Base-by-base conservation (phyloP, 345 rosid genomes). In the Geranium rotundifolium region DNA sequence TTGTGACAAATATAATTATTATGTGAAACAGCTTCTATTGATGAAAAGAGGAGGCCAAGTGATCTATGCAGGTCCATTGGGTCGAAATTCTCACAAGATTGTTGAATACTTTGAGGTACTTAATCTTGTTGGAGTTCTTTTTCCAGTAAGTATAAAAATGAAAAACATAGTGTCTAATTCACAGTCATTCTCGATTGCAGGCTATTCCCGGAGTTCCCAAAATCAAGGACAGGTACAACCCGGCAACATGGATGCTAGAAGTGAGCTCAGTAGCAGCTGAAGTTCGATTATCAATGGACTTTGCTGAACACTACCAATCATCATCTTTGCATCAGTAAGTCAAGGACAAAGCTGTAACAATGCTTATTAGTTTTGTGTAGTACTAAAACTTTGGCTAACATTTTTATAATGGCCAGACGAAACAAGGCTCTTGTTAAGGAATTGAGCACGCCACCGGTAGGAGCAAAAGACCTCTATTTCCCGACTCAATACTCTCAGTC, bases 41-140 rank as follows among this genome's bases (percentile, higher is more conserved):
- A 77, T 82, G 86, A 82, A 82, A 66, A 75, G 84, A 72, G 86
- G 86, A 46, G 86, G 86, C 30, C 78, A 80, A 60, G 73, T 71
- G 29, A 82, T 79, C 59, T 79, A 79, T 67, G 59, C 77, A 19
- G 84, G 86, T 58, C 78, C 82, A 0, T 61, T 79, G 55, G 86
- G 86, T 20, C 65, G 66, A 17, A 66, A 82, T 60, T 82, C 86
- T 27, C 79, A 73, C 63, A 82, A 71, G 76, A 71, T 79, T 60
- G 39, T 79, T 8, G 84, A 79, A 62, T 82, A 77, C 70, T 82
- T 82, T 61, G 84, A 79, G 80, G 83, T 79, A 65, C 29, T 23
- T 23, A 1, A 23, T 23, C 27, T 23, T 23, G 27, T 23, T 23
- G 27, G 12, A 57, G 7, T 16, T 19, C 3, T 14, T 1, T 17